phyloP scores from a whole-genome alignment of 352 stramenopile genomes.

The Phytophthora macrochlamydospora region DNA sequence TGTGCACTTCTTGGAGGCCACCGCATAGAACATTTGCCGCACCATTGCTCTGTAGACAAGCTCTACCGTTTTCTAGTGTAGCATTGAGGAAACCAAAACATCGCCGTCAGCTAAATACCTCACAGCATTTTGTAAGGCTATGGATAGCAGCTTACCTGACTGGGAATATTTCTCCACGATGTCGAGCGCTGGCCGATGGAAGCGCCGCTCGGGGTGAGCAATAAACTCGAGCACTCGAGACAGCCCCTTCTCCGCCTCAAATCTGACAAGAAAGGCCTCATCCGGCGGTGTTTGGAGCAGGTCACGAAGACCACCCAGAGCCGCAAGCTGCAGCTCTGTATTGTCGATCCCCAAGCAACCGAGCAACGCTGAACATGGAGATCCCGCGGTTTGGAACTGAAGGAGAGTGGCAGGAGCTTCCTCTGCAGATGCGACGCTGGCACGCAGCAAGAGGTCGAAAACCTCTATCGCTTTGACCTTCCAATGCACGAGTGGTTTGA shows the following conservation, averaged over 20 bases:
- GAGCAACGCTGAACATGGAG: slow-evolving; percentile 39
- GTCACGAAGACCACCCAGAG: slow-evolving; percentile 26
- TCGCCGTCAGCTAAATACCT: background rate
- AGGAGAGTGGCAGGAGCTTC: slow-evolving; percentile 10
- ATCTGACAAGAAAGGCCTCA: slow-evolving; percentile 34
- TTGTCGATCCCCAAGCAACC: slow-evolving; percentile 37
- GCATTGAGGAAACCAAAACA: background rate
- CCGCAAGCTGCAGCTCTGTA: slow-evolving; percentile 35
- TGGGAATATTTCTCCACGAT: slow-evolving; percentile 60
- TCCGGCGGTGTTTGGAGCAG: slow-evolving; percentile 36
- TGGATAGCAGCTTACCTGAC: slow-evolving; percentile 35
- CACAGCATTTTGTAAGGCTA: background rate
- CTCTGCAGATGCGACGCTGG: slow-evolving; percentile 6
- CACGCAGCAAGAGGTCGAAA: slow-evolving; percentile 26
- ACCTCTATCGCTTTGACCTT: slow-evolving; percentile 30
- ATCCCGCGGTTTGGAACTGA: slow-evolving; percentile 38
- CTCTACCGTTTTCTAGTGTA: slow-evolving; percentile 17
- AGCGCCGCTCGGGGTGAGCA: slow-evolving; percentile 39
- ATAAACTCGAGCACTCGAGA: slow-evolving; percentile 32
- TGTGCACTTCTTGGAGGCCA: slow-evolving; percentile 25
- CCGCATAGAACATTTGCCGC: slow-evolving; percentile 6
- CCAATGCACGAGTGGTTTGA: background rate
- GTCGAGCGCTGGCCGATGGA: slow-evolving; percentile 43
- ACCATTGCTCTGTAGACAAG: slow-evolving; percentile 16
- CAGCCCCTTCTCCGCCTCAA: slow-evolving; percentile 33